Evolutionary conservation across 768 basidiomycete species (phyloP).

Genomic region (Lentinula sp.): DNA sequence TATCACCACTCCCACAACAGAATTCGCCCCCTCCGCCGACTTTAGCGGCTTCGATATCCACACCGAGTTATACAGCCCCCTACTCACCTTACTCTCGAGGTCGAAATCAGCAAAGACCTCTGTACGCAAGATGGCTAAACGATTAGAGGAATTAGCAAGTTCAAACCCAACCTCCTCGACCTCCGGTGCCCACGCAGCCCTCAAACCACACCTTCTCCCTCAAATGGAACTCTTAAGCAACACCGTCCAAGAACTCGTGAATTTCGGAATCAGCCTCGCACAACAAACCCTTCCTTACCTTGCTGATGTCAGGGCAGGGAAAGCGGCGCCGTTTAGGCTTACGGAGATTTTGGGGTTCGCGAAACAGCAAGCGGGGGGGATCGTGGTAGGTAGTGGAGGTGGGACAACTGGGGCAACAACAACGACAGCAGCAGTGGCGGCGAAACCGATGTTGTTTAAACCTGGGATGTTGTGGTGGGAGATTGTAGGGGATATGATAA

Average conservation of each 20-base stretch:
- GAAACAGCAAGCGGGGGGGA: slow-evolving; percentile 66
- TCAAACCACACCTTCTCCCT: slow-evolving; percentile 64
- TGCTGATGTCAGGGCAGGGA: slow-evolving; percentile 72
- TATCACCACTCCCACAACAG: background rate
- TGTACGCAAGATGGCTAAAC: slow-evolving; percentile 87
- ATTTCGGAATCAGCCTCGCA: slow-evolving; percentile 91
- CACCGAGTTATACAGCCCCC: slow-evolving; percentile 70
- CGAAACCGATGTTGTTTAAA: slow-evolving; percentile 61
- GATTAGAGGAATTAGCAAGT: slow-evolving; percentile 69
- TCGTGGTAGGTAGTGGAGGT: slow-evolving; percentile 9
- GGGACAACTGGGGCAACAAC: too few species aligned
- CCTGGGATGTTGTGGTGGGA: slow-evolving; percentile 73
- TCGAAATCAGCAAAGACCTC: slow-evolving; percentile 75
- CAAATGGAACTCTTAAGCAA: slow-evolving; percentile 72
- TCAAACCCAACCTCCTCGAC: slow-evolving; percentile 40
- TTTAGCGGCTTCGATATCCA: slow-evolving; percentile 72
- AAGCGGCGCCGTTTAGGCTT: slow-evolving; percentile 67
- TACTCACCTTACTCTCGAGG: slow-evolving; percentile 77
- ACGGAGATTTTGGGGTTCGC: slow-evolving; percentile 64
- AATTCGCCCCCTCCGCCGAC: slow-evolving; percentile 57
- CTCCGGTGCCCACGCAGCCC: slow-evolving; percentile 29
- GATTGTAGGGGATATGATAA: slow-evolving; percentile 63
- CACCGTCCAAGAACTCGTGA: slow-evolving; percentile 73
- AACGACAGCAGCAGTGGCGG: slow-evolving; percentile 18
- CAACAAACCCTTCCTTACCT: slow-evolving; percentile 85